phyloP scores from a whole-genome alignment of 345 rosid species.

The Syzygium aqueum region DNA sequence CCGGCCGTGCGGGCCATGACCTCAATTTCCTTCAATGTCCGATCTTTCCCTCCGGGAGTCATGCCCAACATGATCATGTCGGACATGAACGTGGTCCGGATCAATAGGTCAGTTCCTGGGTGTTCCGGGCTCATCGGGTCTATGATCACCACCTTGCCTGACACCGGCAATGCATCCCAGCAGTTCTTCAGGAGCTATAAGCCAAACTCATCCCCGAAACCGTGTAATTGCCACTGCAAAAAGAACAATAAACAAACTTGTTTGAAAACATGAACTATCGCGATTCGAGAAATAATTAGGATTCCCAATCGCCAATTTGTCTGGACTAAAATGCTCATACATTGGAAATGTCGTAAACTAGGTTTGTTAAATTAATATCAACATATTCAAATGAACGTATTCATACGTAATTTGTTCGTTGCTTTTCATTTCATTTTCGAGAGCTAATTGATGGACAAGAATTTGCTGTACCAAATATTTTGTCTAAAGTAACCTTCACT shows the following conservation, averaged over 20 bases:
- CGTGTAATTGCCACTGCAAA: no score
- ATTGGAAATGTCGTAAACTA: not conserved
- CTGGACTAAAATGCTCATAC: not conserved
- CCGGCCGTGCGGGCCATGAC: constrained; percentile 27
- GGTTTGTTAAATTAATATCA: not conserved
- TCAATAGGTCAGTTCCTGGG: constrained; percentile 10
- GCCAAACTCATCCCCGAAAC: constrained; percentile 28
- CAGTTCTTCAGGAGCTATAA: constrained; percentile 30
- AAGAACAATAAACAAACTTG: not conserved
- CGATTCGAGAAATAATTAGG: not conserved
- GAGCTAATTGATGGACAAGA: not conserved
- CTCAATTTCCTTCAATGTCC: constrained; percentile 26
- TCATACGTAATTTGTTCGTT: not conserved
- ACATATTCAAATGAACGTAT: not conserved
- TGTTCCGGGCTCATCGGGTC: constrained; percentile 22
- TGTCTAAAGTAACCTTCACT: constrained; percentile 1
- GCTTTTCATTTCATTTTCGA: not conserved
- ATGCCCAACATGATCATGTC: constrained; percentile 33
- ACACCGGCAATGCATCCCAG: constrained; percentile 17
- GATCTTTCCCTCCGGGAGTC: constrained; percentile 30
- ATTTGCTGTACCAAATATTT: not conserved
- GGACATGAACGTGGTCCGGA: constrained; percentile 16
- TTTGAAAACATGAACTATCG: not conserved
- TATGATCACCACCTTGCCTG: constrained; percentile 32
- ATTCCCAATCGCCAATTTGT: not conserved